Conservation (phyloP, 805 yeast genomes). For the Ogataea dorogensis region DNA sequence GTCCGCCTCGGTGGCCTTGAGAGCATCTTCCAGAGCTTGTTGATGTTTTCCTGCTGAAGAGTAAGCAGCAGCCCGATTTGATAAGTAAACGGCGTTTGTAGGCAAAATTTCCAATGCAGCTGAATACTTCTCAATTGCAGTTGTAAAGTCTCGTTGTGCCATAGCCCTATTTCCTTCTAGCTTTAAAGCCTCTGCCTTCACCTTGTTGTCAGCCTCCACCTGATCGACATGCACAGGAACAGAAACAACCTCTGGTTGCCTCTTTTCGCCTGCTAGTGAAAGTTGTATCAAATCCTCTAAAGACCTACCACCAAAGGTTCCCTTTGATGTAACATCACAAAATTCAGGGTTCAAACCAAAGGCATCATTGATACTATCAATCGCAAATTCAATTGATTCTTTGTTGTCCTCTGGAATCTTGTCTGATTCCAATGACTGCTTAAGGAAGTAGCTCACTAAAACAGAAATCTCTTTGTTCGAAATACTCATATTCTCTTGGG, state of each 20-base stretch:
- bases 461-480: constrained; percentile 67
- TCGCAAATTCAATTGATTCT: constrained; percentile 91
- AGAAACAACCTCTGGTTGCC: constrained; percentile 7
- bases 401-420: constrained; percentile 72
- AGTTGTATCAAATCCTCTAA: neutral
- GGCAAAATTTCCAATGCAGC: constrained; percentile 72
- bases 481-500: constrained; percentile 44
- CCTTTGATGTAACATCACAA: constrained; percentile 46
- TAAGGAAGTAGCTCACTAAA: constrained; percentile 71
- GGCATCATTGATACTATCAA: constrained; percentile 88
- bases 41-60: constrained; percentile 74
- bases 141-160: constrained; percentile 68
- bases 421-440: constrained; percentile 55
- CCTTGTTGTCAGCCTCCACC: constrained; percentile 53
- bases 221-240: constrained; percentile 44
- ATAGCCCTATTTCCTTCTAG: constrained; percentile 86
- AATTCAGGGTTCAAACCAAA: constrained; percentile 51
- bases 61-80: constrained; percentile 97
- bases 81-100: constrained; percentile 75
- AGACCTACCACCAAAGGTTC: constrained; percentile 38
- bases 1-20: constrained; percentile 73
- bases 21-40: constrained; percentile 80
- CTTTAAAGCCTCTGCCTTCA: constrained; percentile 81
- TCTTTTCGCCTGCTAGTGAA: neutral
- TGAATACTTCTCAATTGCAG: constrained; percentile 76